Conservation (phyloP, 495 filamentous ascomycete species). For the Talaromyces borbonicus region DNA sequence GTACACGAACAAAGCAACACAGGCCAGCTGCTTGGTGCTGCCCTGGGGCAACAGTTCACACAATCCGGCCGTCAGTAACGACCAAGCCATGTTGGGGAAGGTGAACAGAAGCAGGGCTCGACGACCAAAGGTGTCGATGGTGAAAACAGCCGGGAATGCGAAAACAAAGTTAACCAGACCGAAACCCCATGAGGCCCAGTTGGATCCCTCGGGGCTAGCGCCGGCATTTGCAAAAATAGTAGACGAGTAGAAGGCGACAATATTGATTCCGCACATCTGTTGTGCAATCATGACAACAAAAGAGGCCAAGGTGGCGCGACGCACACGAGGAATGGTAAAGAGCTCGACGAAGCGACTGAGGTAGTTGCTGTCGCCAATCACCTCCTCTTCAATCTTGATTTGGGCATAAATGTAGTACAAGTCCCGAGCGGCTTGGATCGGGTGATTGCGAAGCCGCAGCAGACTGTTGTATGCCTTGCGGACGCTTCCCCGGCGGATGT, state of each 20-base stretch:
- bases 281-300: slow-evolving; percentile 61
- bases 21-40: slow-evolving; percentile 34
- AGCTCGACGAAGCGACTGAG: slow-evolving; percentile 49
- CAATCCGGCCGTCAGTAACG: slow-evolving; percentile 36
- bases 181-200: slow-evolving; percentile 48
- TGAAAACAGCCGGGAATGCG: slow-evolving; percentile 42
- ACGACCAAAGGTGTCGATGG: slow-evolving; percentile 42
- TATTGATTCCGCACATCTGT: slow-evolving; percentile 48
- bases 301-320: slow-evolving; percentile 56
- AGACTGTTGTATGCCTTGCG: slow-evolving; percentile 50
- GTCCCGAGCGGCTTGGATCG: slow-evolving; percentile 54
- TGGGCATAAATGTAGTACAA: slow-evolving; percentile 58
- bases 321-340: slow-evolving; percentile 59
- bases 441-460: slow-evolving; percentile 47
- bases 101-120: slow-evolving; percentile 40
- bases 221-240: slow-evolving; percentile 53
- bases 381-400: slow-evolving; percentile 40
- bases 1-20: slow-evolving; percentile 57
- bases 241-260: slow-evolving; percentile 63
- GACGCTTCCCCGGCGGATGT: slow-evolving; percentile 49
- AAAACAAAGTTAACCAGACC: slow-evolving; percentile 49
- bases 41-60: slow-evolving; percentile 32
- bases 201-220: slow-evolving; percentile 26
- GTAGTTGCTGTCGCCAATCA: slow-evolving; percentile 41
- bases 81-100: slow-evolving; percentile 42